Conservation (phyloP, 257 asterid species). For the Solanum microdontum region DNA sequence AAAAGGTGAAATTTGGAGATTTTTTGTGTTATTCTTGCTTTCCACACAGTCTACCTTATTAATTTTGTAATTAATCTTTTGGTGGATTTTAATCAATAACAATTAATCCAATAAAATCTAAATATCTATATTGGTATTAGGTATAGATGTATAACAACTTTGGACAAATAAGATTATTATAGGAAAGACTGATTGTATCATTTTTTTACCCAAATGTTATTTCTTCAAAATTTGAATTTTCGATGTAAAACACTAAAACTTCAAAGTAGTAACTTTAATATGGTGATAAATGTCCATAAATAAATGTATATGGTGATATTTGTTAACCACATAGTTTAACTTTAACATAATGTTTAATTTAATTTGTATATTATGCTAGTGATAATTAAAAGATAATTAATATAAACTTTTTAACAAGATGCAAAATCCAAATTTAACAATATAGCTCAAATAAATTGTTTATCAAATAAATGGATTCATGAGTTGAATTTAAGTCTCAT, state of each 20-base stretch:
- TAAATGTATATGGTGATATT: background rate
- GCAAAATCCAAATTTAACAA: too few relatives aligned
- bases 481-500: too few relatives aligned
- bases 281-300: background rate
- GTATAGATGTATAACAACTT: too few relatives aligned
- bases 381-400: background rate
- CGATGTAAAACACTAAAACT: background rate
- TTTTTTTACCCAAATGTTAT: background rate
- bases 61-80: background rate
- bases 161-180: background rate
- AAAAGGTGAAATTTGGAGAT: background rate
- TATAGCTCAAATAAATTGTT: too few relatives aligned
- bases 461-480: too few relatives aligned
- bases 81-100: background rate
- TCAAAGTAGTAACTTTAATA: background rate
- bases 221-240: background rate
- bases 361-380: background rate
- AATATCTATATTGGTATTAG: background rate
- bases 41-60: background rate
- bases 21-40: too few relatives aligned
- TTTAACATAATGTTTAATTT: background rate
- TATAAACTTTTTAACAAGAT: background rate
- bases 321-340: background rate
- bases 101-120: background rate
- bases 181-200: background rate